A percentile compares a stretch with the other conserved stretches of the same genome.
Conservation (phyloP, 169 alveolate genomes). For the Hammondia hammondi region DNA sequence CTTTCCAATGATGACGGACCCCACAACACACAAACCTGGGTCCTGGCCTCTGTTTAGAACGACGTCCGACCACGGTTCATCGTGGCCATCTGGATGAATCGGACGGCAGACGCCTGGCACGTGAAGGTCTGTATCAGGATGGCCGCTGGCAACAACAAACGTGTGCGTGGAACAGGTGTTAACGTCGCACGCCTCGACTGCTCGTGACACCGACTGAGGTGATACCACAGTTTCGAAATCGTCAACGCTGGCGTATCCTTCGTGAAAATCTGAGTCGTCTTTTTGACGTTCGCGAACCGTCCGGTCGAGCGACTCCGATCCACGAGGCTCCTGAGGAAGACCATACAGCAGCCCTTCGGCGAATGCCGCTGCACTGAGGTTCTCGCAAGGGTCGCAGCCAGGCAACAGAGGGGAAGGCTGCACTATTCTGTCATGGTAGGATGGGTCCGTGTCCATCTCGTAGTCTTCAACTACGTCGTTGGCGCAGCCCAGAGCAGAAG, state of each 20-base stretch:
- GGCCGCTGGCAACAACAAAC: neutral
- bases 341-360: neutral
- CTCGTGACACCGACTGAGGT: neutral
- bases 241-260: neutral
- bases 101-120: neutral
- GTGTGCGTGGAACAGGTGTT: neutral
- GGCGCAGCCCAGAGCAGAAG: neutral
- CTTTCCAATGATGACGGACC: neutral
- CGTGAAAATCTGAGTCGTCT: neutral
- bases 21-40: neutral
- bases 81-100: neutral
- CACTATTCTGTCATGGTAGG: neutral
- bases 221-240: neutral
- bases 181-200: neutral
- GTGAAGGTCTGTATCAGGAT: neutral
- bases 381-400: neutral
- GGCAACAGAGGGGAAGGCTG: neutral
- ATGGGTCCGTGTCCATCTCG: neutral
- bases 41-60: slow-evolving; percentile 18
- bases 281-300: neutral
- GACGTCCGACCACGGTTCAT: slow-evolving; percentile 10
- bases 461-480: neutral
- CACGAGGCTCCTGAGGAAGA: neutral
- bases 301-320: neutral
- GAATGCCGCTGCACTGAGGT: neutral